Base-by-base conservation (phyloP, 495 filamentous ascomycete species). In the Tuber melanosporum region DNA sequence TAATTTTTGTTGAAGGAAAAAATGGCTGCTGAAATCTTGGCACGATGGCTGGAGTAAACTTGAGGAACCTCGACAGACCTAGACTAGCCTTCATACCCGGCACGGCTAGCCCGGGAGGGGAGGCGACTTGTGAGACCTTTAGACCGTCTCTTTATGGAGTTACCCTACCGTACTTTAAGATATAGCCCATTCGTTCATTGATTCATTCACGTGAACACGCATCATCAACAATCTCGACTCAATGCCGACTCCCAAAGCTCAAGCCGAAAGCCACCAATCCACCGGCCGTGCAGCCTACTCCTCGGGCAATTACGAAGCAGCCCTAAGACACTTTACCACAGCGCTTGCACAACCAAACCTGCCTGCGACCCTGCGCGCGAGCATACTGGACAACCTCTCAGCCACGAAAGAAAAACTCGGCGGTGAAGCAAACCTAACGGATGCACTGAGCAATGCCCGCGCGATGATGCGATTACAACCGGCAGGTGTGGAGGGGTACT, bases 341-440 rank as follows among this genome's bases (percentile, higher is more conserved):
- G 57, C 57, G 3, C 57, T 66, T n/a, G 10, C 57, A 8, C 57
- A 66, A 17, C 62, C 69, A 1, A 57, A 43, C 26, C 74, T 72
- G n/a, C 76, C 73, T 2, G 20, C 66, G 10, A 8, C 36, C 5
- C 32, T 83, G 32, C 81, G 75, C 17, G 74, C 88, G 49, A 80
- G 83, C 32, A 84, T 91, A 47, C 82, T 91, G 3, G 90, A 92
- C 82, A 88, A 88, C 74, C 88, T 91, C 71, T 87, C 89, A 4
- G 90, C 90, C 36, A 86, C 87, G 20, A 87, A 89, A 75, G 88
- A 88, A 73, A 91, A 91, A 80, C 83, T 92, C 9, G 85, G 84
- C 8, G 71, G 71, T 2, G 73, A 42, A 17, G 57, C 47, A 14
- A 82, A 88, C 71, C 87, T 89, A 74, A 79, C 86, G 71, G 82